These are phyloP conservation scores for Aspergillus intermedius DNA, from an alignment of 2,329 filamentous ascomycete genomes.

Conservation along the genomic window DNA sequence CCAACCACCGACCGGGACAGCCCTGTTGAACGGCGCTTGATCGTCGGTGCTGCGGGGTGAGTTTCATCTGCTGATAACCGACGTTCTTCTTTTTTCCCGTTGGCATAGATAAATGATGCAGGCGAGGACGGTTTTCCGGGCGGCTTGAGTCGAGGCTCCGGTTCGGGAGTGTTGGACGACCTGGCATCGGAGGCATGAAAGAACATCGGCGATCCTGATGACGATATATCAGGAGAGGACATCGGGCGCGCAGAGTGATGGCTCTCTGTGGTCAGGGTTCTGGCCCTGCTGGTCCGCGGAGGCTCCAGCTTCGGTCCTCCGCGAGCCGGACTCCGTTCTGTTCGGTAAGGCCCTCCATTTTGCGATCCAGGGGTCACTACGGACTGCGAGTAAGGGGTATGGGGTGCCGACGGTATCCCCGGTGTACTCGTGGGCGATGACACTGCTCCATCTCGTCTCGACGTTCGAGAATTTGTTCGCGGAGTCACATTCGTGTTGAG, in stretches of 20 bases:
- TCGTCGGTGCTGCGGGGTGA: slow-evolving; percentile 8
- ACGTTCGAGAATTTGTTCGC: slow-evolving; percentile 66
- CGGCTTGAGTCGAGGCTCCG: slow-evolving; percentile 21
- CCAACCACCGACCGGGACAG: slow-evolving; percentile 18
- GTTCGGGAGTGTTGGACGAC: slow-evolving; percentile 37
- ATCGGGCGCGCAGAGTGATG: slow-evolving; percentile 26
- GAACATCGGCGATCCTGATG: slow-evolving; percentile 58
- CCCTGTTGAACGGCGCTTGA: slow-evolving; percentile 26
- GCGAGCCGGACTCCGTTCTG: slow-evolving; percentile 31
- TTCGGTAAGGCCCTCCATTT: slow-evolving; percentile 16
- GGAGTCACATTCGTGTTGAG: slow-evolving; percentile 68
- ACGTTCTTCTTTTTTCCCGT: slow-evolving; percentile 28
- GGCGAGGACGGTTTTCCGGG: slow-evolving; percentile 19
- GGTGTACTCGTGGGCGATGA: slow-evolving; percentile 57
- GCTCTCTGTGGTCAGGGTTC: slow-evolving; percentile 32
- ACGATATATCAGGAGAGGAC: slow-evolving; percentile 29
- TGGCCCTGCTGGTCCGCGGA: slow-evolving; percentile 28
- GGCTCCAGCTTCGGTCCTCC: slow-evolving; percentile 23
- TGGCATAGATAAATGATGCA: slow-evolving; percentile 33
- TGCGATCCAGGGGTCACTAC: slow-evolving; percentile 16
- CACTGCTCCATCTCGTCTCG: slow-evolving; percentile 61
- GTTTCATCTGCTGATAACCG: slow-evolving; percentile 16
- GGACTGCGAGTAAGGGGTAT: slow-evolving; percentile 23
- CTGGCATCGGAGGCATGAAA: slow-evolving; percentile 83
- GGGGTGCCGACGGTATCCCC: slow-evolving; percentile 18